Base-by-base conservation (phyloP, 805 yeast species). In the Alloascoidea hylecoeti region DNA sequence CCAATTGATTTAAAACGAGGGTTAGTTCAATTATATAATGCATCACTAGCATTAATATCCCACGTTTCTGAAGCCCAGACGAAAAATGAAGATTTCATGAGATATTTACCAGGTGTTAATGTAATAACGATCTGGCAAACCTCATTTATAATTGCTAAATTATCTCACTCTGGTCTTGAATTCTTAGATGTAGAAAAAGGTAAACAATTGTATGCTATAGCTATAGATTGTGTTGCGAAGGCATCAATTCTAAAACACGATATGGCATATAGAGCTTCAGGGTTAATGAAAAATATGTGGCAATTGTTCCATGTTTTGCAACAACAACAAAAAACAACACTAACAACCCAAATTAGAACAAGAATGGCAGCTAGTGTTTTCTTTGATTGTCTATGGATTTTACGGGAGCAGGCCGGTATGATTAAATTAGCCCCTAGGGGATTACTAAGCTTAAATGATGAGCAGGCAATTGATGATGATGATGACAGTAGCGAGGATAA, bases 251-350 rank as follows among this genome's bases (percentile, higher is more conserved):
- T 84, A 48, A 85, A 85, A 49, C 92, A 88, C 57, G 98, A 89
- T 52, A 77, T 92, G 66, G 84, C 96, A 0, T 84, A 83, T 53
- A 70, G 97, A 46, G 82, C 95, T 0, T 77, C 94, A 35, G 96
- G 95, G 5, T 85, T 92, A 42, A 84, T 92, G 92, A 72, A 81
- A 49, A 86, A 86, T 51, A 78, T 86, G 64, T 89, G 98, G 98
- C 83, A 80, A 42, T 64, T 86, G 42, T 82, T 82, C 56, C 71
- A 78, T 37, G 68, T 78, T 3, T 60, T 86, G 46, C 72, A 75
- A 44, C 77, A 72, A 33, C 72, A 70, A 43, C 56, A 56, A 50
- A 27, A 55, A 56, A n/a, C 46, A 52, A 40, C 34, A n/a, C 19
- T 38, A 27, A 34, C 33, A n/a, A 38, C 39, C 16, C 27, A 36